Evolutionary conservation across 2,329 filamentous ascomycete genomes (phyloP), one percentile per base, ranked within the genome.

Genomic region (Xylariaceae sp.): DNA sequence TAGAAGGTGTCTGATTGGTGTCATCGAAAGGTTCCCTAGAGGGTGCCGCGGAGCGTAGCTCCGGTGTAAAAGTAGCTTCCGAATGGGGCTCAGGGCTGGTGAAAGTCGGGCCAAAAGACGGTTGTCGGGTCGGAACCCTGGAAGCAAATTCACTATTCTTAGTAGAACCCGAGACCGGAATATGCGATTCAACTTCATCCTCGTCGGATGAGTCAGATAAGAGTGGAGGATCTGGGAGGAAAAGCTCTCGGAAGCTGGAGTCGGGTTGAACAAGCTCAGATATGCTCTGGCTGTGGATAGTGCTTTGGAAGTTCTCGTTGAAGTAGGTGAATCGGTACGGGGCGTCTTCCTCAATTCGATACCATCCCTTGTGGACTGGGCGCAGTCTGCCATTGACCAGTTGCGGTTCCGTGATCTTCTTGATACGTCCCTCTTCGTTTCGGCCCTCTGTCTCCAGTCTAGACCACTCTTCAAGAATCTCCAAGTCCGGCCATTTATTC

Each of bases 271-370:
- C 83, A 19, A 99, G 82, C 71, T 97, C 95, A 2, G 92, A 96
- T 54, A 99, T 96, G 0, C 89, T 95, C 73, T 96, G 91, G 57
- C 92, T 95, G 73, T 99, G 95, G 59, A 99, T 96, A 0, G 95
- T 99, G 72, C 90, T 96, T 67, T 91, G 89, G 53, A 98, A 91
- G 61, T 96, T 91, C 71, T 98, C 95, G 73, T 98, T 98, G 81
- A 99, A 99, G 73, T 99, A 99, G 0, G 95, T 98, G 72, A 97
- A 99, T 21, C 95, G 85, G 72, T 96, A 98, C 0, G 95, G 95
- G 0, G 89, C 86, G 62, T 97, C 93, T 58, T 96, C 93, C 61
- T 95, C 90, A 50, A 90, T 87, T 40, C 89, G 85, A 71, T 91
- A 93, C 93, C 93, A 99, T 14, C 84, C 84, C 64, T 83, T 84